A percentile compares a stretch with the other conserved stretches of the same genome.
Conservation (phyloP, 352 stramenopile species). For the Phytophthora pistaciae region DNA sequence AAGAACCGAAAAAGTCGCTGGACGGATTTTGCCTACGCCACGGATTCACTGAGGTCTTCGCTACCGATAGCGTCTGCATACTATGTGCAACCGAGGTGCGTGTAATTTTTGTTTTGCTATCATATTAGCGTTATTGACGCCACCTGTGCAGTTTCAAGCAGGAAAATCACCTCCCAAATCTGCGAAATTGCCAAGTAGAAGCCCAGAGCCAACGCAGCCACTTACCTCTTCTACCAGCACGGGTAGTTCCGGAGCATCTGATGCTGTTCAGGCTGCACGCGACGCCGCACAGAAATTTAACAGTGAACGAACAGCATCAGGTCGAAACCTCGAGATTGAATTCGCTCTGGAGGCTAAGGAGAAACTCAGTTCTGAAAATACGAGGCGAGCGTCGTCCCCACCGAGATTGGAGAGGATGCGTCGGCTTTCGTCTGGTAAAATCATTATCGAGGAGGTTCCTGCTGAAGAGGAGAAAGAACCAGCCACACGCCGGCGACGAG, state of each 20-base stretch:
- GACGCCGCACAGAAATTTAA: constrained; percentile 3
- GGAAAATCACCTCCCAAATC: constrained; percentile 10
- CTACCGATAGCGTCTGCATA: constrained; percentile 58
- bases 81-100: constrained; percentile 60
- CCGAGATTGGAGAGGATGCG: constrained; percentile 10
- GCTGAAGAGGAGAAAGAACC: not conserved
- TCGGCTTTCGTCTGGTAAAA: constrained; percentile 3
- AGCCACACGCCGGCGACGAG: constrained; percentile 1
- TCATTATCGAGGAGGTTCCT: constrained; percentile 3
- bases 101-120: not conserved
- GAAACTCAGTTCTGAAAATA: not conserved
- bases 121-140: not conserved
- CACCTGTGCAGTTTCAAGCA: constrained; percentile 22
- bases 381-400: constrained; percentile 19
- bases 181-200: not conserved
- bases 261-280: constrained; percentile 1
- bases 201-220: not conserved
- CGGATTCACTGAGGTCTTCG: constrained; percentile 45
- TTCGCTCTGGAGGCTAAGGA: not conserved
- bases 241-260: not conserved
- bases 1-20: constrained; percentile 46
- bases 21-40: constrained; percentile 71
- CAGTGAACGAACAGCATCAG: not conserved
- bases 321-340: not conserved
- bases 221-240: not conserved